Evolutionary conservation across 2,329 filamentous ascomycete species (phyloP), one percentile per base, ranked within the genome.

Genomic region (Pseudogymnoascus sp.): DNA sequence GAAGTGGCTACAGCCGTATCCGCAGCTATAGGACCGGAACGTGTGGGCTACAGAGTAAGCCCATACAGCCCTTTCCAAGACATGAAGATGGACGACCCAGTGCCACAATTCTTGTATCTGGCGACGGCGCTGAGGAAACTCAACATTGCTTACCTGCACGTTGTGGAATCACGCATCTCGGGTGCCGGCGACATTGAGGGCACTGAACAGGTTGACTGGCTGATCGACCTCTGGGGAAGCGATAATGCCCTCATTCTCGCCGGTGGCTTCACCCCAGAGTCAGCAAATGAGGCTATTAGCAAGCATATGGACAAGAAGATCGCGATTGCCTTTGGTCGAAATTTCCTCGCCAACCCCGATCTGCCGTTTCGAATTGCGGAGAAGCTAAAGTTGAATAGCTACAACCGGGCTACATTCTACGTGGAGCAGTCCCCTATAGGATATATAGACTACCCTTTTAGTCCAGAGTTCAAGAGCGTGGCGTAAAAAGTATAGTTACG

Each of bases 71-170:
- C 74, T 0, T 89, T 85, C 74, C 84, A 89, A 65, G 80, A 80
- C 33, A 87, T 89, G 86, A 75, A 76, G 33, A 87, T 88, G 83
- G 67, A 73, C 0, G 79, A 90, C 50, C 86, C 86, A 0, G 69
- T 83, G 8, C 83, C 86, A 0, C 86, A 90, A 65, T 90, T 89
- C 69, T 76, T 75, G 0, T 77, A 89, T 68, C 70, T 88, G 7
- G 77, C 85, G 44, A 68, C 74, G 33, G 78, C 80, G 44, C 74
- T 85, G 10, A 80, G 78, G 62, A 72, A 76, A 26, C 71, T 86
- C 1, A 77, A 80, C 1, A 74, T 90, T 13, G 80, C 85, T 0
- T 89, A 85, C 69, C 71, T 88, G 1, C 85, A 88, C 70, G 75
- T 89, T 7, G 85, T 89, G 69, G 79, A 83, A 0, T 79, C 84